A percentile compares a stretch with the other conserved stretches of the same genome.
These are phyloP conservation scores for Hygrocybe punicea DNA, from an alignment of 768 basidiomycete species.

Conservation along the genomic window DNA sequence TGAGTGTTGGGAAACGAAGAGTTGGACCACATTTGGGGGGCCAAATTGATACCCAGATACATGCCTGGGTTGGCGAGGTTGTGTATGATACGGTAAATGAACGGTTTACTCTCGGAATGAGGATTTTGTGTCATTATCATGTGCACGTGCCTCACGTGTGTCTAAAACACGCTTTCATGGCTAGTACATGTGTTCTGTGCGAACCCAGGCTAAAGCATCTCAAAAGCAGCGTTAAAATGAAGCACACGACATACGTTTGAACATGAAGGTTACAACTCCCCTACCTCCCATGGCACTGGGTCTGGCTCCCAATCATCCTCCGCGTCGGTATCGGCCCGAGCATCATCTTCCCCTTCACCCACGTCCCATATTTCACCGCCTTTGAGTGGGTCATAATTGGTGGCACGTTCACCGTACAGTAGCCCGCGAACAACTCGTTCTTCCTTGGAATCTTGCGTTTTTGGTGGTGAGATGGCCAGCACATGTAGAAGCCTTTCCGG, in stretches of 20 bases:
- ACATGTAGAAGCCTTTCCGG: conserved; percentile 64
- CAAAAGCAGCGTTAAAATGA: neutral
- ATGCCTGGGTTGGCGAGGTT: neutral
- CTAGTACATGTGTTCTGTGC: neutral
- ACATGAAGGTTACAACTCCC: conserved; percentile 51
- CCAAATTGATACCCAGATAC: neutral
- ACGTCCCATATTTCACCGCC: conserved; percentile 76
- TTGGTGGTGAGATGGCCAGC: conserved; percentile 55
- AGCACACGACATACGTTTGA: neutral
- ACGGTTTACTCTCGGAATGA: neutral
- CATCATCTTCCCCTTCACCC: conserved; percentile 51
- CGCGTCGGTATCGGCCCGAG: conserved; percentile 32
- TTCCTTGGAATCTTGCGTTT: conserved; percentile 41
- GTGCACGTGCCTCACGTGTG: neutral
- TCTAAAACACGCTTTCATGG: neutral
- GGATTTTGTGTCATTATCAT: neutral
- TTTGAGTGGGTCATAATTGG: conserved; percentile 54
- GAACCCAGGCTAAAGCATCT: neutral
- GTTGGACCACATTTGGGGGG: neutral
- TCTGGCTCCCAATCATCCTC: conserved; percentile 80
- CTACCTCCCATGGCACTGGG: conserved; percentile 77
- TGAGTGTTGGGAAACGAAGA: neutral
- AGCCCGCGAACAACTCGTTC: conserved; percentile 58
- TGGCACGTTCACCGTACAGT: conserved; percentile 53
- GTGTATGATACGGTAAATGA: neutral